Percentiles rank a stretch among this genome's conserved stretches.
Evolutionary conservation across 495 filamentous ascomycete species (phyloP).

Genomic region (Aspergillus nidulans): DNA sequence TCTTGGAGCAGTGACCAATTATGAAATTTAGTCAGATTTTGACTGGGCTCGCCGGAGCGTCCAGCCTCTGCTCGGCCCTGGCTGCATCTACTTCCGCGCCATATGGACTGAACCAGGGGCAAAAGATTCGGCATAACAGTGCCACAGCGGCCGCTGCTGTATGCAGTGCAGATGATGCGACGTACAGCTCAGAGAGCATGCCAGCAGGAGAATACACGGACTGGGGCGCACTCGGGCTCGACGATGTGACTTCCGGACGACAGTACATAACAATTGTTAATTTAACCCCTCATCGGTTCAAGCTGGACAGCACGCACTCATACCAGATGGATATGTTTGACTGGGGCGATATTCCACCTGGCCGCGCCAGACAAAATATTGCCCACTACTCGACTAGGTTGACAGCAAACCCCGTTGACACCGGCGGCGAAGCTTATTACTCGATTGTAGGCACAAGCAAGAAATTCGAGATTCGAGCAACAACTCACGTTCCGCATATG

Average conservation of each 20-base stretch:
- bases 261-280: constrained; percentile 13
- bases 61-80: not conserved
- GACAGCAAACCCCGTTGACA: constrained; percentile 2
- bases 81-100: not conserved
- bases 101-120: too few species aligned
- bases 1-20: not conserved
- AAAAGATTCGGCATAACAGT: not conserved
- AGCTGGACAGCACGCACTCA: constrained; percentile 6
- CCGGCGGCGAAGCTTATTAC: constrained; percentile 12
- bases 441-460: constrained; percentile 5
- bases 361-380: constrained; percentile 8
- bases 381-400: constrained; percentile 1
- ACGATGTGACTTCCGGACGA: not conserved
- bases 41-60: not conserved
- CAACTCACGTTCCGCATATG: constrained; percentile 7
- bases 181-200: constrained; percentile 7
- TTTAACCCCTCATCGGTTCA: constrained; percentile 10
- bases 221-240: constrained; percentile 4
- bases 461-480: constrained; percentile 9
- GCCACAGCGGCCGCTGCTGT: not conserved
- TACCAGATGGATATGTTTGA: constrained; percentile 14
- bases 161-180: constrained; percentile 3
- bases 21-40: not conserved
- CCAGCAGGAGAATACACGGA: constrained; percentile 8
- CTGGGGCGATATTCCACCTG: constrained; percentile 11